A percentile compares a stretch with the other conserved stretches of the same genome.
Conservation (phyloP, 257 asterid genomes). For the Nicotiana knightiana region DNA sequence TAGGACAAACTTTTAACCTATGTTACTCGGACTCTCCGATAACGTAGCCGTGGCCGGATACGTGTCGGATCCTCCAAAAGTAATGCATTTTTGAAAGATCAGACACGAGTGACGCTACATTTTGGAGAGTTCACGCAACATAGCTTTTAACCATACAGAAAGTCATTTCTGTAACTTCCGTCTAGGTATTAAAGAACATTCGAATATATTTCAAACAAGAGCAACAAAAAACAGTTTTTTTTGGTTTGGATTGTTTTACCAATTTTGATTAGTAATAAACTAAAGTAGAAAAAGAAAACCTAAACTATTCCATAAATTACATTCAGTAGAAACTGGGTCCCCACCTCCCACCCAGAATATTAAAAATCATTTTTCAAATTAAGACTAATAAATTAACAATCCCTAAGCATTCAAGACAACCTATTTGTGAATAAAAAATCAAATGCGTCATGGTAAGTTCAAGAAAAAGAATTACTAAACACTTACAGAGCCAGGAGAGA, state of each 20-base stretch:
- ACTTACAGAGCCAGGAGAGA: constrained; percentile 13
- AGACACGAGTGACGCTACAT: too few relatives aligned
- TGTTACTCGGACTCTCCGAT: too few relatives aligned
- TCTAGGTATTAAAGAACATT: not conserved
- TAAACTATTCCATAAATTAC: not conserved
- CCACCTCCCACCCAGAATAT: not conserved
- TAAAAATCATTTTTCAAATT: not conserved
- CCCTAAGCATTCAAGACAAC: not conserved
- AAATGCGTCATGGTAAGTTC: too few relatives aligned
- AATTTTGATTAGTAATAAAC: too few relatives aligned
- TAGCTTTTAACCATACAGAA: too few relatives aligned
- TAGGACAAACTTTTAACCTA: not conserved
- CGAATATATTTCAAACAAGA: not conserved
- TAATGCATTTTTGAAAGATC: too few relatives aligned
- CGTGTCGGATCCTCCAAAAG: too few relatives aligned
- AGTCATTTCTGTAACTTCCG: too few relatives aligned
- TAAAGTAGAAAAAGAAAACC: not conserved
- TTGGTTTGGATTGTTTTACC: not conserved
- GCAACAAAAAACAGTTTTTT: not conserved
- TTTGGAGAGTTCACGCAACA: too few relatives aligned
- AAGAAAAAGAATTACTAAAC: not conserved
- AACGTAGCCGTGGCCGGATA: too few relatives aligned
- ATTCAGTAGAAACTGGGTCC: not conserved
- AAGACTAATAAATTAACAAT: not conserved
- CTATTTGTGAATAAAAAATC: too few relatives aligned